phyloP scores from a whole-genome alignment of 176 grass and related monocot genomes.

The Cenchrus purpureus region DNA sequence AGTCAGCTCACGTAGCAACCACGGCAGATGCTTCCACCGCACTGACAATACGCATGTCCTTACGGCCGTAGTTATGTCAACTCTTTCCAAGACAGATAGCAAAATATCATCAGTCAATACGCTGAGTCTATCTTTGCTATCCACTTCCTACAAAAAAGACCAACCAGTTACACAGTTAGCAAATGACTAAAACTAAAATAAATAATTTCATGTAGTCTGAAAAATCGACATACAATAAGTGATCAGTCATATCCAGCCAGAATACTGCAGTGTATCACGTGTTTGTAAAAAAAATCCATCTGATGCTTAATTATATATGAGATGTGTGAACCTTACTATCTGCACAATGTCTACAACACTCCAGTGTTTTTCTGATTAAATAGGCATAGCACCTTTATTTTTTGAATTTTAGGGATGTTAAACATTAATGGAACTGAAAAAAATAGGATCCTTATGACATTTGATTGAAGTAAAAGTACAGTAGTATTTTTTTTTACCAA shows the following conservation, averaged over 20 bases:
- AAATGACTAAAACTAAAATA: no score
- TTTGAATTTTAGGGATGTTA: background rate
- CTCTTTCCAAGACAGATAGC: constrained; percentile 5
- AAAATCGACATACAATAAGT: no score
- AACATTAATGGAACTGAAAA: background rate
- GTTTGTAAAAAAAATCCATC: no score
- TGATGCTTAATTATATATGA: background rate
- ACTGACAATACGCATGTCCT: constrained; percentile 14
- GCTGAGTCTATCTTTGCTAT: constrained; percentile 3
- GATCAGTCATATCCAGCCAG: no score
- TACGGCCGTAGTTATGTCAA: background rate
- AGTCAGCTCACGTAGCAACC: constrained; percentile 20
- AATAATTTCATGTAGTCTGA: no score
- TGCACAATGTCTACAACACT: no score
- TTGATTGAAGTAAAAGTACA: no score
- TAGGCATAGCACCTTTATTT: no score
- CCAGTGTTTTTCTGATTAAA: background rate
- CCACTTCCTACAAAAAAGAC: background rate
- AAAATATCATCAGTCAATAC: constrained; percentile 3
- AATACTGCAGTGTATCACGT: no score
- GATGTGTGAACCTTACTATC: background rate
- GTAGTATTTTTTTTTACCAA: no score
- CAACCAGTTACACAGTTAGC: no score
- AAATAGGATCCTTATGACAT: background rate
- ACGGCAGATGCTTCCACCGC: constrained; percentile 20